phyloP scores from a whole-genome alignment of 1,139 yeast genomes.

The Protomyces lactucae-debilis region DNA sequence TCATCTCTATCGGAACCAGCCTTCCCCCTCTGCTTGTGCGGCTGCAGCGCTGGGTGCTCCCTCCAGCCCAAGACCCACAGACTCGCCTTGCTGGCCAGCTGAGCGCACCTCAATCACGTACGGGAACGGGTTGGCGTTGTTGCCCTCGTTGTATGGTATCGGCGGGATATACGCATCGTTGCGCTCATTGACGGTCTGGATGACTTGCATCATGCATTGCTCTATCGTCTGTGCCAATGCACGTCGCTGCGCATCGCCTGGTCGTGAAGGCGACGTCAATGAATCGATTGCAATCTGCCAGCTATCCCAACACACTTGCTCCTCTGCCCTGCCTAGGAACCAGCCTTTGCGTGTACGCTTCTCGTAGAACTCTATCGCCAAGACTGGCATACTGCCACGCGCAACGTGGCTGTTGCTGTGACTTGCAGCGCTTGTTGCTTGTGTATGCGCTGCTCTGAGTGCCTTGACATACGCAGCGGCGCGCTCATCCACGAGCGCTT shows the following conservation, averaged over 20 bases:
- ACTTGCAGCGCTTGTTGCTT: not conserved
- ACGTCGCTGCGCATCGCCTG: constrained; percentile 31
- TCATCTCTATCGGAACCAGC: not conserved
- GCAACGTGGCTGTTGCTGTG: too few relatives aligned
- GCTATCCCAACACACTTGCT: constrained; percentile 48
- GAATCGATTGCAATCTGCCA: constrained; percentile 44
- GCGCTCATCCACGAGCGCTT: constrained; percentile 32
- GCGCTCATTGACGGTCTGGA: constrained; percentile 50
- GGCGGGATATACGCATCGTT: constrained; percentile 70
- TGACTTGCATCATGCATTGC: constrained; percentile 35
- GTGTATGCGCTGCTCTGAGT: not conserved
- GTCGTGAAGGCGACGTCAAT: constrained; percentile 34
- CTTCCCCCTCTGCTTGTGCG: not conserved
- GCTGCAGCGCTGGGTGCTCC: not conserved
- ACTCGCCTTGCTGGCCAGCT: not conserved
- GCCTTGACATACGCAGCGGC: constrained; percentile 30
- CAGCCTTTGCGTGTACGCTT: constrained; percentile 39
- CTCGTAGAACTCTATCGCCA: constrained; percentile 42
- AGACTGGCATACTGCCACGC: not conserved
- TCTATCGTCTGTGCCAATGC: constrained; percentile 46
- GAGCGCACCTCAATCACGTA: constrained; percentile 45
- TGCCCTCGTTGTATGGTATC: constrained; percentile 57
- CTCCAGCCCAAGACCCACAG: not conserved
- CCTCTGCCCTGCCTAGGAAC: constrained; percentile 43
- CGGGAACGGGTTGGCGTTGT: constrained; percentile 54